Evolutionary conservation across 768 basidiomycete species (phyloP), one percentile per base, ranked within the genome.

Genomic region (Pleurotus sapidus): DNA sequence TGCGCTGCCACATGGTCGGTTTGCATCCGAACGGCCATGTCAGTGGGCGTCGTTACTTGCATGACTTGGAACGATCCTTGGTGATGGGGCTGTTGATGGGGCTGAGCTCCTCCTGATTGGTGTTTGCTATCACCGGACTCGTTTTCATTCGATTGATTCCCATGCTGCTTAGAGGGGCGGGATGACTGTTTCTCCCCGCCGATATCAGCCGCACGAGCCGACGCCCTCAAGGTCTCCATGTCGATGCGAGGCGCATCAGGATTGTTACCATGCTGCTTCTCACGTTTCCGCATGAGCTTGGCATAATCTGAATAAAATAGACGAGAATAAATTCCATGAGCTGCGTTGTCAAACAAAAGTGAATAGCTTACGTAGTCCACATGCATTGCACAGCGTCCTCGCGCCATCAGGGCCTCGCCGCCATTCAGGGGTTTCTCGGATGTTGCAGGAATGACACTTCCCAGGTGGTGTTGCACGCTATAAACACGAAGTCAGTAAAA

Each of bases 401-500:
- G 91, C 90, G 3, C 91, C 91, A 65, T 92, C 91, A 2, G 91
- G 91, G 14, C 91, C 91, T 23, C 90, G 81, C 54, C 91, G 72
- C 91, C 91, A 93, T 69, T 93, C 91, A n/a, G 91, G 91, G 3
- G 91, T 93, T 67, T 93, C 91, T 58, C 87, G 78, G 56, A 91
- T 92, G 72, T 91, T 89, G 68, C 91, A 93, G 30, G 91, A 91
- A 71, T 92, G 89, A 64, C 91, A 93, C 67, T 92, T 91, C 8
- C 90, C 90, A 4, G 91, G 91, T 15, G 91, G 91, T 38, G 87
- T 90, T 45, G 91, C 89, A 63, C 91, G 84, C 91, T 93, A 72
- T 51, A 63, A 66, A 5, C 23, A 49, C 23, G 30, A 24, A 46
- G 39, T 56, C 42, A 56, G 39, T 17, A 6, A 23, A 34, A 23